Evolutionary conservation across 352 stramenopile species (phyloP), one percentile per base, ranked within the genome.

Genomic region (Globisporangium alternatum): DNA sequence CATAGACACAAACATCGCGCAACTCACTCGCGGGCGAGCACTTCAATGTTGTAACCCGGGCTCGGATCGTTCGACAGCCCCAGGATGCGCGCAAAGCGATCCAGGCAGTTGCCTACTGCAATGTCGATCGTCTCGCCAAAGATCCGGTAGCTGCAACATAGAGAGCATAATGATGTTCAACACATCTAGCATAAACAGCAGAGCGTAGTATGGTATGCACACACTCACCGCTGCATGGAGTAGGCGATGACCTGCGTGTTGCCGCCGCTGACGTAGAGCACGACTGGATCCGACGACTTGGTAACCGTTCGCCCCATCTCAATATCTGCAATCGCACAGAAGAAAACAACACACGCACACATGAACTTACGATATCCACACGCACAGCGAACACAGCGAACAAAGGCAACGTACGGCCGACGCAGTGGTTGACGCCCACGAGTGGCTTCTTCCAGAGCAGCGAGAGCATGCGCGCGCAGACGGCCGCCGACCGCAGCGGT

Each of bases 81-180:
- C 37, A 99, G 78, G 4, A 98, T 87, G 49, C 97, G 84, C 33
- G 96, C 96, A 72, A 99, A 99, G 35, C 97, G 88, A 83, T 99
- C 98, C 45, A 99, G 82, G 75, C 97, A 99, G 81, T 99, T 99
- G 39, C 98, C 98, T 25, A 99, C 97, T 5, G 98, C 98, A 67
- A 99, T 99, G 81, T 99, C 98, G 74, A 99, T 99, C 12, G 98
- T 99, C 82, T 99, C 98, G 33, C 98, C 98, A 78, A 99, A 99
- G 60, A 99, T 99, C 43, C 97, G 86, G 75, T 99, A 99, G 53
- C 96, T 89, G 35, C 22, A 80, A 9, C 58, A 52, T 33, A 49
- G 57, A 41, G 55, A 35, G 5, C 10, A 60, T 12, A 7, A 54
- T 37, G 12, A 17, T 3, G 33, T 5, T 45, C 15, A 45, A 13